phyloP scores from a whole-genome alignment of 495 filamentous ascomycete genomes.

The Aspergillus bridgeri region DNA sequence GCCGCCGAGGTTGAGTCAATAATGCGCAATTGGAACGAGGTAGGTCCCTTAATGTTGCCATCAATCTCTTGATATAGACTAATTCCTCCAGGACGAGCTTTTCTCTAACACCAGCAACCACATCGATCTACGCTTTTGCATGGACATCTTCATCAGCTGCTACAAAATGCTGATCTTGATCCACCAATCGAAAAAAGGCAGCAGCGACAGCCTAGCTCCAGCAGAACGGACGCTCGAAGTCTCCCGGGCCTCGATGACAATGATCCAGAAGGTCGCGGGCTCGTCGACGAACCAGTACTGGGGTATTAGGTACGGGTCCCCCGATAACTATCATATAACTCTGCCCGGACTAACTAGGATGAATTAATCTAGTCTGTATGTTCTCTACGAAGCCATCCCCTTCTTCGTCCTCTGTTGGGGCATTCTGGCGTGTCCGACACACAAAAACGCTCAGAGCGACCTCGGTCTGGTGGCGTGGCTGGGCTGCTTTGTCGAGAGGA shows the following conservation, averaged over 20 bases:
- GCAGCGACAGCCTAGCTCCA: background rate
- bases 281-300: background rate
- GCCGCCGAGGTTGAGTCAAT: conserved; percentile 16
- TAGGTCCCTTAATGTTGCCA: conserved; percentile 3
- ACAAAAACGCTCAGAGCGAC: conserved; percentile 5
- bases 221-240: conserved; percentile 7
- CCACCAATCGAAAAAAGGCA: conserved; percentile 16
- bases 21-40: conserved; percentile 17
- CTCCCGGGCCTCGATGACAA: conserved; percentile 3
- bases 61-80: too few species aligned
- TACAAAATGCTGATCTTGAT: conserved; percentile 23
- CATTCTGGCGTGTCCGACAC: conserved; percentile 8
- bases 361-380: conserved; percentile 5
- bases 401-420: conserved; percentile 13
- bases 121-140: conserved; percentile 19
- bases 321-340: background rate
- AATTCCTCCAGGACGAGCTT: conserved; percentile 21
- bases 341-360: background rate
- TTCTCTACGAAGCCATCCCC: conserved; percentile 17
- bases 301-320: conserved; percentile 11
- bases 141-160: conserved; percentile 20
- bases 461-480: conserved; percentile 10
- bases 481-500: conserved; percentile 8
- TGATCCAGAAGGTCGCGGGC: conserved; percentile 1
- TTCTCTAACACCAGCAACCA: conserved; percentile 13